Percentiles rank a stretch among this genome's conserved stretches.
Evolutionary conservation across 2,329 filamentous ascomycete species (phyloP).

Genomic region (Penicillium freii): DNA sequence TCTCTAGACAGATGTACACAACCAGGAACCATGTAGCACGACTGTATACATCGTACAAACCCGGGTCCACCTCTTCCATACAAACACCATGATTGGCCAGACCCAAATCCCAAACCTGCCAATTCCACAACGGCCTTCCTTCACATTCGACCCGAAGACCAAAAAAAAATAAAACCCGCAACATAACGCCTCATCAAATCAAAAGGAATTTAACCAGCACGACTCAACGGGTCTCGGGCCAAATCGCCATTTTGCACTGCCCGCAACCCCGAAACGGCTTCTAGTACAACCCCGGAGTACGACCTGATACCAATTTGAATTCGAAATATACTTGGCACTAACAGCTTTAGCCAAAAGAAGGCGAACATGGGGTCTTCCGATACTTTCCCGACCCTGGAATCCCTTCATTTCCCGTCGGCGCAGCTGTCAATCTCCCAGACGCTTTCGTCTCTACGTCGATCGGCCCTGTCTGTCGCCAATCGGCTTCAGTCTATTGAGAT

Average conservation of each 20-base stretch:
- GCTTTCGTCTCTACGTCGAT: constrained; percentile 70
- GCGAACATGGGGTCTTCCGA: constrained; percentile 30
- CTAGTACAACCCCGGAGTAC: constrained; percentile 11
- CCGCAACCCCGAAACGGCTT: not conserved
- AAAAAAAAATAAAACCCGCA: constrained; percentile 1
- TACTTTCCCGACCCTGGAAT: constrained; percentile 37
- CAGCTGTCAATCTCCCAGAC: constrained; percentile 67
- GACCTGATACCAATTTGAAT: constrained; percentile 1
- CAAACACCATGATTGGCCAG: constrained; percentile 12
- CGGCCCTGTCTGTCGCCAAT: constrained; percentile 75
- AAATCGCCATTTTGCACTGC: not conserved
- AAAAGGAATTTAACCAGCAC: not conserved
- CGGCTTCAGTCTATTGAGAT: constrained; percentile 73
- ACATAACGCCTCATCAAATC: not conserved
- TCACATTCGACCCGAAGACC: not conserved
- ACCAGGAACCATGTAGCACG: constrained; percentile 1
- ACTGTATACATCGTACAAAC: constrained; percentile 3
- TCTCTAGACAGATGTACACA: not conserved
- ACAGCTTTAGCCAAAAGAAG: not conserved
- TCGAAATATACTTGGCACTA: constrained; percentile 6
- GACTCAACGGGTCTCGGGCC: not conserved
- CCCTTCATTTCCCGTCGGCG: constrained; percentile 55
- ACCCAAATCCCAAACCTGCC: constrained; percentile 11
- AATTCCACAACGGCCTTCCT: constrained; percentile 12
- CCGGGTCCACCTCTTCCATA: not conserved